phyloP scores from a whole-genome alignment of 1,284 basidiomycete species.

The Cutaneotrichosporon cyanovorans region DNA sequence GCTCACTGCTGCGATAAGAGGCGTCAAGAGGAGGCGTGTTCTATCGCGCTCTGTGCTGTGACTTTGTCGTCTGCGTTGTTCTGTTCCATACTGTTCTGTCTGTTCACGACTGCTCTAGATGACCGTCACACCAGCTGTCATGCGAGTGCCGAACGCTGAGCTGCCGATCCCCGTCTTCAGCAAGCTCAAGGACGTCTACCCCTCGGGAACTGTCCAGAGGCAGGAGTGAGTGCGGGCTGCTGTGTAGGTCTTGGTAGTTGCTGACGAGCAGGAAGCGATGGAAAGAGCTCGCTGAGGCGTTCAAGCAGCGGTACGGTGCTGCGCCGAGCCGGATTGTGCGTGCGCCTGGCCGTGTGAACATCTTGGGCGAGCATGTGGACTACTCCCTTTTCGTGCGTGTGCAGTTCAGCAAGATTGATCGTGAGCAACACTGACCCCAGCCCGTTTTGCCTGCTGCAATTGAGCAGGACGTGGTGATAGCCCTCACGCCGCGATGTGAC shows the following conservation, averaged over 20 bases:
- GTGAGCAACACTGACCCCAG: conserved; percentile 38
- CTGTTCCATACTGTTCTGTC: conserved; percentile 46
- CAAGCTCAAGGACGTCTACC: conserved; percentile 57
- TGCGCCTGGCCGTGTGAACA: conserved; percentile 78
- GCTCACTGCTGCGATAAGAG: no score
- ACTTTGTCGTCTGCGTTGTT: neutral
- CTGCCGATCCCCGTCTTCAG: conserved; percentile 60
- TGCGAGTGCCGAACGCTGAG: conserved; percentile 41
- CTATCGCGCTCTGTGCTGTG: no score
- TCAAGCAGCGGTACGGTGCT: conserved; percentile 58
- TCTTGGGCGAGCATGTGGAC: conserved; percentile 76
- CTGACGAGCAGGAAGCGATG: conserved; percentile 51
- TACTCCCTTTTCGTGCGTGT: conserved; percentile 50
- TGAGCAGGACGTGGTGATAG: conserved; percentile 76
- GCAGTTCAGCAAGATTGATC: conserved; percentile 27
- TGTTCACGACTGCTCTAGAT: conserved; percentile 54
- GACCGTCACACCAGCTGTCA: no score
- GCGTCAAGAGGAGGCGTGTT: no score
- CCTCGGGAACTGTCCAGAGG: conserved; percentile 46
- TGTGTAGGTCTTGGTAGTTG: no score
- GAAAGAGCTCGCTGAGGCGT: conserved; percentile 58
- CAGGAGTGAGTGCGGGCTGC: conserved; percentile 48
- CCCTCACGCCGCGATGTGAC: conserved; percentile 50
- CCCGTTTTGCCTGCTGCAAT: conserved; percentile 71
- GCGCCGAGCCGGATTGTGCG: conserved; percentile 64